Conservation (phyloP, 2,329 filamentous ascomycete genomes). For the Dendrostoma leiphaemia region DNA sequence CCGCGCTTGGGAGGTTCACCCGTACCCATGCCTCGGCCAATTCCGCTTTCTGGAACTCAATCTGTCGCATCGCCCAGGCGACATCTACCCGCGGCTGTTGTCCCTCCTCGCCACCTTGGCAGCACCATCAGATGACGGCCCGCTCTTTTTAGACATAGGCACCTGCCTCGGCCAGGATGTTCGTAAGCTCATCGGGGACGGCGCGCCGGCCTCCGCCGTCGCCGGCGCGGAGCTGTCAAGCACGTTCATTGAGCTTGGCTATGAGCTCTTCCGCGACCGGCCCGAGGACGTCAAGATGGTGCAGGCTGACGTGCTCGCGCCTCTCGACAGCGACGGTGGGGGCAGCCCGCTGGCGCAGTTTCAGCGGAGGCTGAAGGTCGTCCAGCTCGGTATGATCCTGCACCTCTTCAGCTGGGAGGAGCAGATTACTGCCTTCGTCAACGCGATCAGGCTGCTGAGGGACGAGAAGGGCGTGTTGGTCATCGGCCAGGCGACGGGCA, state of each 20-base stretch:
- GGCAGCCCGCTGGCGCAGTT: slow-evolving; percentile 24
- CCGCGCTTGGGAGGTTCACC: slow-evolving; percentile 25
- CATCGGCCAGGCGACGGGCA: slow-evolving; percentile 28
- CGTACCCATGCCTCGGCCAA: slow-evolving; percentile 42
- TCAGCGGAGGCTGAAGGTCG: slow-evolving; percentile 29
- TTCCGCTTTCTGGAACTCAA: slow-evolving; percentile 41
- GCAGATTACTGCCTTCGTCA: slow-evolving; percentile 27
- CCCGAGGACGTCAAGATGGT: slow-evolving; percentile 24
- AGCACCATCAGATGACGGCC: slow-evolving; percentile 20
- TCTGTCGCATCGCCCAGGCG: slow-evolving; percentile 27
- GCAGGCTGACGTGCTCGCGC: slow-evolving; percentile 33
- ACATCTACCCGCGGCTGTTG: slow-evolving; percentile 28
- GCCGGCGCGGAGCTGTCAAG: slow-evolving; percentile 34
- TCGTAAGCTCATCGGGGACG: slow-evolving; percentile 38
- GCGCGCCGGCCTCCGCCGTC: slow-evolving; percentile 27
- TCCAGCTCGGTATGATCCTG: slow-evolving; percentile 37
- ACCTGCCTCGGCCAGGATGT: slow-evolving; percentile 42
- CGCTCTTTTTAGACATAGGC: slow-evolving; percentile 39
- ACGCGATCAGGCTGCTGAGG: slow-evolving; percentile 28
- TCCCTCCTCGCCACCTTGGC: slow-evolving; percentile 17
- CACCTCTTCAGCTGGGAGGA: slow-evolving; percentile 37
- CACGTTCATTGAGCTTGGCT: slow-evolving; percentile 38
- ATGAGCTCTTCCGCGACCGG: slow-evolving; percentile 36
- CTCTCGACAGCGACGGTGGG: slow-evolving; percentile 25
- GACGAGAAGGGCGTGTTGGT: slow-evolving; percentile 29